Evolutionary conservation across 257 asterid species (phyloP).

Genomic region (Solanum acaule): DNA sequence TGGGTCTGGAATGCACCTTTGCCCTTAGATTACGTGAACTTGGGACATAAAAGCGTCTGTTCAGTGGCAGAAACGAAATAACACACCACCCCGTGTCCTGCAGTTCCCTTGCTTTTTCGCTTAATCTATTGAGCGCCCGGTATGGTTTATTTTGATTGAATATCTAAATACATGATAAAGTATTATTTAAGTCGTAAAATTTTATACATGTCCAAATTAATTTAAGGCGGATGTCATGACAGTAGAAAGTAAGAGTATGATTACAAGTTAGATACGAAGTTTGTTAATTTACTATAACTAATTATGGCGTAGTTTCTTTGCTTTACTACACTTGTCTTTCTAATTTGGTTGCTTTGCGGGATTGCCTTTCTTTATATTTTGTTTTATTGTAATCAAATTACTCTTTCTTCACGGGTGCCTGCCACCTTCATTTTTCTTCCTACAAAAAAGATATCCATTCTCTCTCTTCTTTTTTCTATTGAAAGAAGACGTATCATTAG

Average conservation of each 20-base stretch:
- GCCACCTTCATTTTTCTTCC: neutral
- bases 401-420: neutral
- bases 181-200: fast-evolving
- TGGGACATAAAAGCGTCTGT: neutral
- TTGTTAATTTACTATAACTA: neutral
- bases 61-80: neutral
- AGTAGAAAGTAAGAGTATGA: neutral
- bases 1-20: neutral
- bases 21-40: constrained; percentile 25
- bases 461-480: neutral
- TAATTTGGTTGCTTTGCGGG: neutral
- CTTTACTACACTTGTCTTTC: neutral
- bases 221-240: neutral
- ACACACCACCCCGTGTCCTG: neutral
- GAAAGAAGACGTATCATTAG: neutral
- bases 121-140: neutral
- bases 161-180: too few relatives aligned
- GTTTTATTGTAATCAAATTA: neutral
- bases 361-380: neutral
- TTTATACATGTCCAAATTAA: too few relatives aligned
- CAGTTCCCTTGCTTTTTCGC: neutral
- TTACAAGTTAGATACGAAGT: neutral
- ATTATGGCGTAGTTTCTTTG: constrained; percentile 2
- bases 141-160: too few relatives aligned
- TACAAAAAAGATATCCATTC: neutral